phyloP scores from a whole-genome alignment of 2,329 filamentous ascomycete genomes.

The Fusarium paranaense region DNA sequence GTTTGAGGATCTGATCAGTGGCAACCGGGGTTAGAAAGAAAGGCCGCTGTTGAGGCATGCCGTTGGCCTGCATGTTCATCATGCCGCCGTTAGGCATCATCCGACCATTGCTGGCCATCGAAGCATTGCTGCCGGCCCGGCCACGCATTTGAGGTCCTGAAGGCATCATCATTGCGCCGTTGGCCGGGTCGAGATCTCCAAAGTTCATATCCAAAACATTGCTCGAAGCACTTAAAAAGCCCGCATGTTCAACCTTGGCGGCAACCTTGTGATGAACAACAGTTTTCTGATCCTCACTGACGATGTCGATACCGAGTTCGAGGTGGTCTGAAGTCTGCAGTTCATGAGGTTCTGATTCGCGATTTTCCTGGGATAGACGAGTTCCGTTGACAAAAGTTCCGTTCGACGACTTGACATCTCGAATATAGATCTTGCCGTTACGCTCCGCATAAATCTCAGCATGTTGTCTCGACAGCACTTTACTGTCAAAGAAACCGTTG shows the following conservation, averaged over 20 bases:
- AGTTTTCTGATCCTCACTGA: constrained; percentile 98
- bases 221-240: constrained; percentile 78
- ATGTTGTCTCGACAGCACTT: constrained; percentile 95
- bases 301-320: constrained; percentile 97
- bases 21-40: constrained; percentile 91
- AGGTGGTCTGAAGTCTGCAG: constrained; percentile 91
- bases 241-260: constrained; percentile 95
- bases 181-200: constrained; percentile 87
- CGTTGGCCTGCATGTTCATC: constrained; percentile 65
- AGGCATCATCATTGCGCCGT: constrained; percentile 77
- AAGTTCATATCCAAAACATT: constrained; percentile 91
- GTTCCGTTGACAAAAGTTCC: constrained; percentile 97
- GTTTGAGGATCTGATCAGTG: constrained; percentile 92
- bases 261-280: constrained; percentile 99
- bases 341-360: constrained; percentile 96
- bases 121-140: constrained; percentile 75
- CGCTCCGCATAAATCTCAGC: constrained; percentile 92
- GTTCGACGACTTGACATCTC: constrained; percentile 98
- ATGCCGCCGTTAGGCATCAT: constrained; percentile 62
- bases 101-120: constrained; percentile 70
- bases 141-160: constrained; percentile 78
- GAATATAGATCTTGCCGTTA: constrained; percentile 92
- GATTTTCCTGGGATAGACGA: constrained; percentile 90
- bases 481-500: constrained; percentile 98
- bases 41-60: constrained; percentile 78